Percentiles rank a stretch among this genome's conserved stretches.
Evolutionary conservation across 495 filamentous ascomycete species (phyloP).

Genomic region (Sabuloglossum arenarium): DNA sequence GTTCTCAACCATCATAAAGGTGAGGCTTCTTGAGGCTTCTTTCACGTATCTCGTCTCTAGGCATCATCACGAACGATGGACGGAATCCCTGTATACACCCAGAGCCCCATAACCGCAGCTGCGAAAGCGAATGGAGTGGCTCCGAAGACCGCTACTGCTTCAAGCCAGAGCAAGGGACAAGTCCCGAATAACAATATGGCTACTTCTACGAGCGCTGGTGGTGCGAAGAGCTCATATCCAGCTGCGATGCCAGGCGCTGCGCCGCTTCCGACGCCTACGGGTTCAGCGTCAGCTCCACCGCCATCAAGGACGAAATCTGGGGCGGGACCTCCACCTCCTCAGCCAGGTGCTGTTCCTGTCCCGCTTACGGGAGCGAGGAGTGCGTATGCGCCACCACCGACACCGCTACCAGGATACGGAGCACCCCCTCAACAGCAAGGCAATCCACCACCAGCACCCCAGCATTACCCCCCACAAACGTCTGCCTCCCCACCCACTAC

Average conservation of each 20-base stretch:
- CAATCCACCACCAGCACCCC: constrained; percentile 17
- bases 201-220: constrained; percentile 9
- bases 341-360: constrained; percentile 33
- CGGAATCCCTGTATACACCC: constrained; percentile 34
- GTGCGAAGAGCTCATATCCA: constrained; percentile 24
- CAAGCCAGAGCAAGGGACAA: constrained; percentile 13
- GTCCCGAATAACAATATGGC: neutral
- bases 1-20: neutral
- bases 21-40: neutral
- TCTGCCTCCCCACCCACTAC: constrained; percentile 4
- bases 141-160: constrained; percentile 22
- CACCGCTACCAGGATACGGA: too few species aligned
- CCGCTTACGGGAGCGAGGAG: constrained; percentile 12
- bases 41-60: neutral
- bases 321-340: constrained; percentile 31
- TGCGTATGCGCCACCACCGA: constrained; percentile 1
- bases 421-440: constrained; percentile 32
- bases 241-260: constrained; percentile 25
- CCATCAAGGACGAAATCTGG: constrained; percentile 3
- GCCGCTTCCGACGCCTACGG: constrained; percentile 13
- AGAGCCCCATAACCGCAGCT: constrained; percentile 14
- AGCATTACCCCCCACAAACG: constrained; percentile 14
- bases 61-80: constrained; percentile 21
- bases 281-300: neutral
- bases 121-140: constrained; percentile 27